Percentiles rank a stretch among this genome's conserved stretches.
Evolutionary conservation across 441 rosid species (phyloP).

Genomic region (Hura crepitans): DNA sequence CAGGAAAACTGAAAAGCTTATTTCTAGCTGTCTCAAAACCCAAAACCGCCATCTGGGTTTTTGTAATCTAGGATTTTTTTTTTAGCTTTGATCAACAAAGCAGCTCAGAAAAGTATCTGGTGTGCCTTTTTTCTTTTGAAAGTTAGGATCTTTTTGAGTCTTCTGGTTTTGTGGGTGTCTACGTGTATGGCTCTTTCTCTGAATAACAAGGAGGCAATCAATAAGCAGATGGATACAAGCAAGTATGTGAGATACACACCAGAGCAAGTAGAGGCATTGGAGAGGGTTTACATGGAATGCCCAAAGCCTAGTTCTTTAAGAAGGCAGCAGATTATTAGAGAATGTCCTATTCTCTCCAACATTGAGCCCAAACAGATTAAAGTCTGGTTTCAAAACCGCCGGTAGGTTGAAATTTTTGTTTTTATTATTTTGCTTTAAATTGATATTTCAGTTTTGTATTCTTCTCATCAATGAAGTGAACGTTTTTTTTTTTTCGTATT

Average conservation of each 20-base stretch:
- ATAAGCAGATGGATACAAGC: constrained; percentile 65
- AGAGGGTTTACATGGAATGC: constrained; percentile 83
- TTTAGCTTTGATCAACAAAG: neutral
- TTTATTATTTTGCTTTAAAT: neutral
- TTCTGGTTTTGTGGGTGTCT: neutral
- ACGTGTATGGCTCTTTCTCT: constrained; percentile 54
- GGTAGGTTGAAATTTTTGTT: constrained; percentile 33
- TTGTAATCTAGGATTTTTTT: constrained; percentile 3
- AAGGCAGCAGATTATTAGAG: constrained; percentile 86
- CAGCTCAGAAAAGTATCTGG: constrained; percentile 12
- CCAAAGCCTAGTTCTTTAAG: constrained; percentile 88
- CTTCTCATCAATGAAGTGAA: neutral
- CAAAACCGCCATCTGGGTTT: constrained; percentile 18
- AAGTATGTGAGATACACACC: constrained; percentile 93
- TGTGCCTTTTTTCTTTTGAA: constrained; percentile 14
- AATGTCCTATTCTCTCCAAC: constrained; percentile 82
- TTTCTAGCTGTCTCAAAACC: neutral
- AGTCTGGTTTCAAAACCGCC: constrained; percentile 97
- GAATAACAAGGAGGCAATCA: constrained; percentile 42
- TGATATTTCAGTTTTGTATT: neutral
- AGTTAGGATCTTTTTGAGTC: constrained; percentile 6
- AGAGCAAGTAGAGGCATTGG: constrained; percentile 92
- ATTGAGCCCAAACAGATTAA: constrained; percentile 94
- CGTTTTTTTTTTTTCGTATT: neutral
- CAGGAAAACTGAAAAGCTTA: neutral